A percentile compares a stretch with the other conserved stretches of the same genome.
Evolutionary conservation across 2,329 filamentous ascomycete genomes (phyloP).

Genomic region (Pyrenophora tritici-repentis): DNA sequence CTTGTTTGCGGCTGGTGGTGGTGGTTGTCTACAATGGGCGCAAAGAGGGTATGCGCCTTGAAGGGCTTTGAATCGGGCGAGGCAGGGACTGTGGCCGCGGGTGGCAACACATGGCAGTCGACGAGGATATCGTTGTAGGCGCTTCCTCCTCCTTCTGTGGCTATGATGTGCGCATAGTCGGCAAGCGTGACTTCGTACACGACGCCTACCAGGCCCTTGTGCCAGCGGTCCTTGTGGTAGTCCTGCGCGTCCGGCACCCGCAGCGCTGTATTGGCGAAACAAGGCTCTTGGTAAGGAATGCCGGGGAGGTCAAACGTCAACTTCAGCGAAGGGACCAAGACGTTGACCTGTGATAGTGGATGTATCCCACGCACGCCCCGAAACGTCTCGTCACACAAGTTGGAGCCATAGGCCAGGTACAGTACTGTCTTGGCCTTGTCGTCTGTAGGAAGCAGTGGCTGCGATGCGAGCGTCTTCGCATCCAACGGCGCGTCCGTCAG

Average conservation of each 20-base stretch:
- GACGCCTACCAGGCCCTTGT: constrained; percentile 84
- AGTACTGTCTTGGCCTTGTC: constrained; percentile 46
- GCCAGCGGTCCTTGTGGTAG: constrained; percentile 68
- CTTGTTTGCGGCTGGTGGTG: constrained; percentile 26
- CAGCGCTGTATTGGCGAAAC: constrained; percentile 80
- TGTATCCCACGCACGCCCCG: constrained; percentile 75
- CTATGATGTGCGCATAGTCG: constrained; percentile 86
- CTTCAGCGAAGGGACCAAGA: constrained; percentile 75
- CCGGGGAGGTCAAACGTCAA: constrained; percentile 87
- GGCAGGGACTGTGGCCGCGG: constrained; percentile 64
- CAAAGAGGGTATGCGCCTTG: constrained; percentile 83
- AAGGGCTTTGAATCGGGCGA: constrained; percentile 68
- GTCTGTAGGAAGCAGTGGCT: constrained; percentile 13
- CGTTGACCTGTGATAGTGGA: constrained; percentile 80
- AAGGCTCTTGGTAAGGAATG: constrained; percentile 84
- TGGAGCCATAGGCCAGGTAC: constrained; percentile 80
- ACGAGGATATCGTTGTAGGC: constrained; percentile 85
- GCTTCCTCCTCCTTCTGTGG: constrained; percentile 84
- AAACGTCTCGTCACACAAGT: constrained; percentile 81
- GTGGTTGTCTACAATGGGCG: constrained; percentile 53
- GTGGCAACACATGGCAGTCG: constrained; percentile 72
- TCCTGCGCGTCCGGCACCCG: constrained; percentile 49
- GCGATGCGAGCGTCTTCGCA: constrained; percentile 19
- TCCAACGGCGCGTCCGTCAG: constrained; percentile 35
- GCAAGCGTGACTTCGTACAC: constrained; percentile 89